phyloP scores from a whole-genome alignment of 257 asterid species.

The Orobanche coerulescens region DNA sequence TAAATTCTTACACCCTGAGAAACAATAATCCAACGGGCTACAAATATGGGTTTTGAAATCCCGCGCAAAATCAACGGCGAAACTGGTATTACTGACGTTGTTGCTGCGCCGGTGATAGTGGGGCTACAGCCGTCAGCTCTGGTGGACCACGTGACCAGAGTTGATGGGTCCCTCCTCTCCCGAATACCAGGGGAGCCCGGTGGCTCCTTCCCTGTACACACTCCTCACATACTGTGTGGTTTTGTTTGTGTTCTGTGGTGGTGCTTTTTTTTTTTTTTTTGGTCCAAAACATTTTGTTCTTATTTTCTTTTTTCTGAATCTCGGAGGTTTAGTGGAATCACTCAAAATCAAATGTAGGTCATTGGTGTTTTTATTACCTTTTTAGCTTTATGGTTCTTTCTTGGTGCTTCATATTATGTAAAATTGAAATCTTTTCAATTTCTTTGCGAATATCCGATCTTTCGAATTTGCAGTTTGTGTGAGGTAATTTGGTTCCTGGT shows the following conservation, averaged over 20 bases:
- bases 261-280: background rate
- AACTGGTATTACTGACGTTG: background rate
- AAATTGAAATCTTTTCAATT: conserved; percentile 14
- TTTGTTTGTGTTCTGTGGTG: conserved; percentile 1
- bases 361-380: background rate
- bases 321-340: background rate
- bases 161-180: conserved; percentile 84
- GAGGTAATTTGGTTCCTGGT: too few species aligned
- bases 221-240: conserved; percentile 8
- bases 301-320: conserved; percentile 7
- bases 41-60: conserved; percentile 61
- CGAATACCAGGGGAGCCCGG: conserved; percentile 81
- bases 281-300: too few species aligned
- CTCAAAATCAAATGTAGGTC: background rate
- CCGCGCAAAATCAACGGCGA: conserved; percentile 24
- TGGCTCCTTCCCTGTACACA: conserved; percentile 87
- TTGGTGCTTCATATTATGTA: conserved; percentile 17
- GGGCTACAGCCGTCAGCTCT: conserved; percentile 87
- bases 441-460: background rate
- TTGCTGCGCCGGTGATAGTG: conserved; percentile 55
- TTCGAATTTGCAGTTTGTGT: background rate
- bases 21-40: background rate
- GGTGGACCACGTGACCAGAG: conserved; percentile 82
- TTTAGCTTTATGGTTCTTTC: background rate
- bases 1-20: background rate